Evolutionary conservation across 805 yeast species (phyloP).

Genomic region (Saccharomycopsis sp.): DNA sequence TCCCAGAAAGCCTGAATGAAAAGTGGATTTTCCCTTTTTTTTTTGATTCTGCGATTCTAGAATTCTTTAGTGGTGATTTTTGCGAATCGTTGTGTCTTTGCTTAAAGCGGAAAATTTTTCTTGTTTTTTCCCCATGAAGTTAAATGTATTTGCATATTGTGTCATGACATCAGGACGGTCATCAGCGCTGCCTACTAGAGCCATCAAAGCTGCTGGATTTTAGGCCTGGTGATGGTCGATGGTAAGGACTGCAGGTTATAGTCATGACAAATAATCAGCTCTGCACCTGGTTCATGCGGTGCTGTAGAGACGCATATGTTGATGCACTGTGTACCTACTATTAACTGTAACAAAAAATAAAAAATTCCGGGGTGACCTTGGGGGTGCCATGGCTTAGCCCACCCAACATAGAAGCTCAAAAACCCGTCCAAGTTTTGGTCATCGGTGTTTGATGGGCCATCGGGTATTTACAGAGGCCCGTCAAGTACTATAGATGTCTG

Average conservation of each 20-base stretch:
- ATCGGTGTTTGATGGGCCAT: background rate
- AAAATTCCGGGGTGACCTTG: background rate
- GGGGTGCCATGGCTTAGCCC: background rate
- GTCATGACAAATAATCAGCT: too few species aligned
- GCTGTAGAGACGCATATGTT: too few species aligned
- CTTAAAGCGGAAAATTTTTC: background rate
- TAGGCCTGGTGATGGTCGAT: background rate
- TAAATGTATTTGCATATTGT: background rate
- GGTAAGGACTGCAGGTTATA: background rate
- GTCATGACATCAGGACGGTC: background rate
- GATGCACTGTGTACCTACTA: too few species aligned
- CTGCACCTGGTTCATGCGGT: too few species aligned
- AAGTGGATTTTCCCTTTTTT: background rate
- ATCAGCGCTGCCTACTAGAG: background rate
- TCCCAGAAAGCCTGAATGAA: background rate
- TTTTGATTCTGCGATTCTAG: background rate
- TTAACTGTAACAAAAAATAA: too few species aligned
- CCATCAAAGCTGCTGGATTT: background rate
- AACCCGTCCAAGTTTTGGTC: too few species aligned
- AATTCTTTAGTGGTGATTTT: background rate
- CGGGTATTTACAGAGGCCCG: too few species aligned
- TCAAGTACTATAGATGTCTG: too few species aligned
- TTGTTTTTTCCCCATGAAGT: background rate
- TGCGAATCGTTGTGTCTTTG: background rate
- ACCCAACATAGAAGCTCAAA: too few species aligned